A percentile compares a stretch with the other conserved stretches of the same genome.
phyloP scores from a whole-genome alignment of 768 basidiomycete species.

The Mrakia hoshinonis region DNA sequence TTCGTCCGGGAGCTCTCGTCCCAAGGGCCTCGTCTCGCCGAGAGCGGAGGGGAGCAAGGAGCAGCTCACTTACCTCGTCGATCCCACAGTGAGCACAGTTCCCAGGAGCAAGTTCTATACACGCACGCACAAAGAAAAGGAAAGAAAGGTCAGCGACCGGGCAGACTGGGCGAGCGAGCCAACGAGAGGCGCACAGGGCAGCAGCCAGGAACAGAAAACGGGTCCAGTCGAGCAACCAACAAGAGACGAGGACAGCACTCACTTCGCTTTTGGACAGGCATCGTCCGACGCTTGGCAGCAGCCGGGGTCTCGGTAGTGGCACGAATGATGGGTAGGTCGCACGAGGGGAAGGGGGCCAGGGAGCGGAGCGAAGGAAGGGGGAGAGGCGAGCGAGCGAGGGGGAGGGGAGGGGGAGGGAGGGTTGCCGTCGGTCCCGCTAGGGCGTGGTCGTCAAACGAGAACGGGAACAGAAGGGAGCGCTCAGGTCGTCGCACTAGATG shows the following conservation, averaged over 20 bases:
- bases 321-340: background rate
- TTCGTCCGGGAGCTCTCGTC: background rate
- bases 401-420: too few species aligned
- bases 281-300: background rate
- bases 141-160: background rate
- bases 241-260: background rate
- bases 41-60: background rate
- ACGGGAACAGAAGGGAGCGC: too few species aligned
- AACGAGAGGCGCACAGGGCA: too few species aligned
- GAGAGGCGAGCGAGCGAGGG: background rate
- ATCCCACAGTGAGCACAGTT: slow-evolving; percentile 21
- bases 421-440: too few species aligned
- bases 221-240: background rate
- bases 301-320: background rate
- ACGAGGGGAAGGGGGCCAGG: background rate
- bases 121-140: background rate
- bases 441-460: too few species aligned
- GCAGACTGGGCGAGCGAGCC: too few species aligned
- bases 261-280: slow-evolving; percentile 17
- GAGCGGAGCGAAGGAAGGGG: background rate
- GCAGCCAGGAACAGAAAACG: too few species aligned
- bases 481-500: too few species aligned
- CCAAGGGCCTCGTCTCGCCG: slow-evolving; percentile 5
- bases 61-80: background rate
- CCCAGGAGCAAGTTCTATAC: slow-evolving; percentile 9